Evolutionary conservation across 2,329 filamentous ascomycete species (phyloP).

Genomic region (Clarireedia sp.): DNA sequence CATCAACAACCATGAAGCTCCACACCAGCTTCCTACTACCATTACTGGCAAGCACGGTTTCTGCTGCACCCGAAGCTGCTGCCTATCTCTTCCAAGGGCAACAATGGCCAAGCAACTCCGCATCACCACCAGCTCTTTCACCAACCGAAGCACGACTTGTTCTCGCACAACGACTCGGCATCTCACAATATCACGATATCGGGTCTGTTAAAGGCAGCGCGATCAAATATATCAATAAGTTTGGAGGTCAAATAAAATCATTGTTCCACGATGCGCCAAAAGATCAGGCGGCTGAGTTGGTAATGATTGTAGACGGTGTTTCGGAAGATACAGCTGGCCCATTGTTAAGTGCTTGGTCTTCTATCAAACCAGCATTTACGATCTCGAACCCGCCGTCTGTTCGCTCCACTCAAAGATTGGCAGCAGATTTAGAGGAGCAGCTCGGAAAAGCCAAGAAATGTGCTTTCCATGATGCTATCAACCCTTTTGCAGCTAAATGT

Average conservation of each 20-base stretch:
- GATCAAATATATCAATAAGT: conserved; percentile 50
- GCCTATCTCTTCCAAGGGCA: conserved; percentile 41
- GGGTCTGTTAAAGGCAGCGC: conserved; percentile 32
- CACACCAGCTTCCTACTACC: conserved; percentile 33
- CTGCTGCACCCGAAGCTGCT: conserved; percentile 35
- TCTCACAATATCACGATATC: conserved; percentile 38
- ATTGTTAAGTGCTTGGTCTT: conserved; percentile 36
- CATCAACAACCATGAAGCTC: conserved; percentile 34
- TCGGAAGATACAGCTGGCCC: conserved; percentile 36
- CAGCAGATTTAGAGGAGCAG: conserved; percentile 26
- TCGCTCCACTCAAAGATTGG: conserved; percentile 25
- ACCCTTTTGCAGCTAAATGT: conserved; percentile 26
- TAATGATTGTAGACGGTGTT: conserved; percentile 52
- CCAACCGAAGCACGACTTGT: conserved; percentile 43
- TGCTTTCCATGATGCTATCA: conserved; percentile 23
- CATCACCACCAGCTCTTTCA: conserved; percentile 42
- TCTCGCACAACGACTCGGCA: conserved; percentile 48
- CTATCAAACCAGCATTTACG: conserved; percentile 40
- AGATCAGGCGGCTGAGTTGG: conserved; percentile 39
- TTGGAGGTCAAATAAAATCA: conserved; percentile 43
- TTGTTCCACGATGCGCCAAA: conserved; percentile 39
- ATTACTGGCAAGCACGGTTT: conserved; percentile 31
- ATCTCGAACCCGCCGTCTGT: conserved; percentile 38
- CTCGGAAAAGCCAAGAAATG: conserved; percentile 20
- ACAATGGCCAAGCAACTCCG: conserved; percentile 32